Evolutionary conservation across 2,329 filamentous ascomycete genomes (phyloP).

Genomic region (Peltaster fructicola): DNA sequence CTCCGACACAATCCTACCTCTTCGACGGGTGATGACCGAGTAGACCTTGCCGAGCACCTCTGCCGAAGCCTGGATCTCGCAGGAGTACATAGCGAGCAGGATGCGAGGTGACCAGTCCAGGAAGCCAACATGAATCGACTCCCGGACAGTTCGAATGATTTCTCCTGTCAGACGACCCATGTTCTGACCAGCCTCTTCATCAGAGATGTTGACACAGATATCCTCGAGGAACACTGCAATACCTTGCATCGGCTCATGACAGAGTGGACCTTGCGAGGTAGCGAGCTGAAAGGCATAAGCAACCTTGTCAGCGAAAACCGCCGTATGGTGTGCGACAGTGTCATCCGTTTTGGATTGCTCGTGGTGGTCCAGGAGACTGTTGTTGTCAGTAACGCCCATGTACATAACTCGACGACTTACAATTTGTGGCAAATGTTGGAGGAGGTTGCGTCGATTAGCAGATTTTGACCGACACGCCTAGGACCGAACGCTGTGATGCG

Average conservation of each 20-base stretch:
- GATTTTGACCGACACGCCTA: constrained; percentile 65
- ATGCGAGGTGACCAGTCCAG: constrained; percentile 93
- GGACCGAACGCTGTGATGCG: constrained; percentile 85
- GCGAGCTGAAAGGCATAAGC: constrained; percentile 87
- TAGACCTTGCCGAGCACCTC: constrained; percentile 93
- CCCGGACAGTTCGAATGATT: constrained; percentile 74
- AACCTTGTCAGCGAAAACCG: constrained; percentile 65
- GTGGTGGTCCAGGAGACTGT: constrained; percentile 14
- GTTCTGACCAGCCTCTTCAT: constrained; percentile 42
- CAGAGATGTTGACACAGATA: constrained; percentile 41
- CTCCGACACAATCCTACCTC: constrained; percentile 77
- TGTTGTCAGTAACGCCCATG: constrained; percentile 9
- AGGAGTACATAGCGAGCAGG: constrained; percentile 92
- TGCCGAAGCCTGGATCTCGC: constrained; percentile 88
- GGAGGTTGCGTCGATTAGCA: constrained; percentile 69
- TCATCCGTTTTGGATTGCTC: constrained; percentile 5
- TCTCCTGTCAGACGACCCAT: constrained; percentile 77
- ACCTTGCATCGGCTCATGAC: constrained; percentile 83
- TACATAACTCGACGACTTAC: constrained; percentile 28
- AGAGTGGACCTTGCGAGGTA: constrained; percentile 74
- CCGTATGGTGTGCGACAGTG: constrained; percentile 6
- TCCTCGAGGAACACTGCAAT: constrained; percentile 82
- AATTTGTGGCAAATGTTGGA: constrained; percentile 55
- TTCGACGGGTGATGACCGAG: constrained; percentile 86
- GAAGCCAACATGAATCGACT: constrained; percentile 70